Evolutionary conservation across 768 basidiomycete species (phyloP), one percentile per base, ranked within the genome.

Genomic region (Dioszegia aurantiaca): DNA sequence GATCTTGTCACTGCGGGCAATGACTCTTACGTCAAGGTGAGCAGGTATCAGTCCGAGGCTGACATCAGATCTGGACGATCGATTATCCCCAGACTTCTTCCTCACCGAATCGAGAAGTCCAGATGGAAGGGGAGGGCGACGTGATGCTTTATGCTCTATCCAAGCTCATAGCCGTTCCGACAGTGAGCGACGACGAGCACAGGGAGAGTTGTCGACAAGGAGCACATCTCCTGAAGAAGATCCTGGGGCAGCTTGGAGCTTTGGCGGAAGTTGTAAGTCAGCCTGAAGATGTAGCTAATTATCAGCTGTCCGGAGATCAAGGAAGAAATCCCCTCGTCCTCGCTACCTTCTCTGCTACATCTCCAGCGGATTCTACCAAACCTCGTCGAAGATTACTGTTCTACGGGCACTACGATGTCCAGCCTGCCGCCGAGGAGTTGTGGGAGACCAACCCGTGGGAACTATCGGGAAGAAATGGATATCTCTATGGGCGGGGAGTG

Each of bases 321-420:
- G 84, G 83, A 0, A 82, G 81, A 55, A 95, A 89, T 72, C 94
- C 95, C 0, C 80, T 98, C 9, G 92, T 98, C 0, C 80, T 95
- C 10, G 93, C 87, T 0, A 91, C 85, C 1, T 99, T 98, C 74
- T 80, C 81, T 33, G 88, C 90, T 3, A 82, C 83, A 17, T 33
- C 48, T 17, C 17, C 51, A 40, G 16, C 42, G 16, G 82, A 86
- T 67, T 80, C 81, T 2, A 81, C 82, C 62, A 86, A 86, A 59
- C 88, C 84, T 6, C 82, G 93, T 4, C 81, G 74, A 55, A 49
- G 75, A 11, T 51, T 98, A 2, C 79, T 97, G 12, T 93, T 94
- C 76, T 99, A 98, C 64, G 74, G 90, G 1, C 95, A 99, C 74
- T 99, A 98, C 78, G 95, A 99, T 67, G 90, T 98, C n/a, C 89